These are phyloP conservation scores for Diversispora epigaea DNA, from an alignment of 192 early-diverging fungal genomes.

Conservation along the genomic window DNA sequence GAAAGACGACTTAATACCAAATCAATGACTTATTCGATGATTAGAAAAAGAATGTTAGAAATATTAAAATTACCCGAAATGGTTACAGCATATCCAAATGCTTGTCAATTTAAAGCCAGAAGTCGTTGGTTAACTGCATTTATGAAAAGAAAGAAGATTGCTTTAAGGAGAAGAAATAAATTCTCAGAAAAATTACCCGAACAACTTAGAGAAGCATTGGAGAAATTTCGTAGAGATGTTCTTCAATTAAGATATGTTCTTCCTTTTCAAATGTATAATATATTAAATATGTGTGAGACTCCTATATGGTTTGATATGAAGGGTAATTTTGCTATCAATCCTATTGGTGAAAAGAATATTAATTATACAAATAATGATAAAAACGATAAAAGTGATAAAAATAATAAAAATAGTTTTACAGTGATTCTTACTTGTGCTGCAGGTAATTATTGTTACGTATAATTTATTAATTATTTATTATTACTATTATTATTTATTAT, in stretches of 20 bases:
- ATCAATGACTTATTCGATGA: not conserved
- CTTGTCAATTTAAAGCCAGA: not conserved
- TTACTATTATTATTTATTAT: not conserved
- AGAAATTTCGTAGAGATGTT: not conserved
- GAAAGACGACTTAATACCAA: not conserved
- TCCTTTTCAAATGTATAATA: not conserved
- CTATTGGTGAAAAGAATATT: slow-evolving; percentile 10
- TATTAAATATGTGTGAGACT: slow-evolving; percentile 5
- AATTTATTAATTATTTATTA: not conserved
- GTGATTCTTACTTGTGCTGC: slow-evolving; percentile 2
- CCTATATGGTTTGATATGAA: slow-evolving; percentile 7
- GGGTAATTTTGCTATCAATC: not conserved
- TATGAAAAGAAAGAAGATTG: not conserved
- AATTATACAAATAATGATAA: not conserved
- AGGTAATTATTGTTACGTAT: not conserved
- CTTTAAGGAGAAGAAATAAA: not conserved
- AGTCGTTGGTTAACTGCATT: not conserved
- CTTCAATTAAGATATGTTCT: not conserved
- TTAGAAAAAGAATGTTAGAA: not conserved
- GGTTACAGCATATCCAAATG: not conserved
- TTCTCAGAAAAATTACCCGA: not conserved
- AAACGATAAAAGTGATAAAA: not conserved
- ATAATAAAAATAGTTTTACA: slow-evolving; percentile 21
- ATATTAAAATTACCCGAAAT: not conserved
- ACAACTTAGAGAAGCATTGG: not conserved